Percentiles rank a stretch among this genome's conserved stretches.
These are phyloP conservation scores for Penicillium decumbens DNA, from an alignment of 2,329 filamentous ascomycete species.

Conservation along the genomic window DNA sequence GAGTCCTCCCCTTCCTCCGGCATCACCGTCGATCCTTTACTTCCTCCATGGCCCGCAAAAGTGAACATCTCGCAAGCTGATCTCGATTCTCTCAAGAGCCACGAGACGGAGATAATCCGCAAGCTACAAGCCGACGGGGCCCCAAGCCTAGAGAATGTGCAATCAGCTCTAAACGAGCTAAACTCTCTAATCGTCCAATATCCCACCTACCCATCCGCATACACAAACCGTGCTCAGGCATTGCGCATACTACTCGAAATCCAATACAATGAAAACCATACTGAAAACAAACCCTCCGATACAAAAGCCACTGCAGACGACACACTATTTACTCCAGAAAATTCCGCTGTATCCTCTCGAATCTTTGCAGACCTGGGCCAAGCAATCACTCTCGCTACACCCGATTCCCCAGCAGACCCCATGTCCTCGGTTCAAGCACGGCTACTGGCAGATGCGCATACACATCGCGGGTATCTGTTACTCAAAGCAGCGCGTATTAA, in stretches of 20 bases:
- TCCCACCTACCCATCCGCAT: conserved; percentile 51
- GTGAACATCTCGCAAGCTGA: conserved; percentile 34
- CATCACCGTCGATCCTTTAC: conserved; percentile 35
- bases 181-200: conserved; percentile 41
- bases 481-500: conserved; percentile 35
- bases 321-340: conserved; percentile 24
- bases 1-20: conserved; percentile 41
- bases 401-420: conserved; percentile 35
- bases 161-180: conserved; percentile 37
- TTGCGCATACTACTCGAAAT: conserved; percentile 36
- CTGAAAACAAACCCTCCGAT: background rate
- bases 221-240: conserved; percentile 54
- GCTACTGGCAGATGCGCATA: conserved; percentile 52
- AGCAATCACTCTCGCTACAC: conserved; percentile 47
- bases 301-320: conserved; percentile 13
- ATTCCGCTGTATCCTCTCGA: conserved; percentile 17
- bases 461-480: conserved; percentile 49
- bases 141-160: conserved; percentile 22
- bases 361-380: conserved; percentile 38
- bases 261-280: background rate
- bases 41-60: conserved; percentile 40
- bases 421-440: conserved; percentile 48
- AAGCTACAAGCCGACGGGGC: conserved; percentile 29
- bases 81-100: conserved; percentile 37
- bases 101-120: conserved; percentile 40